Evolutionary conservation across 495 filamentous ascomycete genomes (phyloP).

Genomic region (Saxophila tyrrhenica): DNA sequence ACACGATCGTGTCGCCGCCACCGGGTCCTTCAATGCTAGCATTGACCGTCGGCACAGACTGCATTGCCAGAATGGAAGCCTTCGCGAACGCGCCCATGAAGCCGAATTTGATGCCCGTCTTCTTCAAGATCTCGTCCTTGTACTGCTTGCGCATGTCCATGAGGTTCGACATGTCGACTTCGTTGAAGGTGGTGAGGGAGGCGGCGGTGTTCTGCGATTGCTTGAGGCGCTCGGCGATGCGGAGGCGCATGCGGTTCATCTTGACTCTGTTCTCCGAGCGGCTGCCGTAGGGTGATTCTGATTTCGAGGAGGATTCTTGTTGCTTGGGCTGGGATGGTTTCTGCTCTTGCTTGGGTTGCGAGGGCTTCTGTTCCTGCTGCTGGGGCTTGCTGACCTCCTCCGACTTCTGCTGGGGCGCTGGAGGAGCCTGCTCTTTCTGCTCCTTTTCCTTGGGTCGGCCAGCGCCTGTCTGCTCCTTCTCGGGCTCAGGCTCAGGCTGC

Average conservation of each 20-base stretch:
- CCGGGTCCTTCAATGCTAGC: constrained; percentile 94
- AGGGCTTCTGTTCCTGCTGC: constrained; percentile 30
- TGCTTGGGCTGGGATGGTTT: constrained; percentile 33
- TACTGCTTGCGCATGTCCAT: constrained; percentile 96
- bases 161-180: constrained; percentile 96
- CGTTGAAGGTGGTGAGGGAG: constrained; percentile 95
- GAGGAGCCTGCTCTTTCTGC: constrained; percentile 22
- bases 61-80: constrained; percentile 86
- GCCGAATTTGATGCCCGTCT: constrained; percentile 91
- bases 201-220: constrained; percentile 98
- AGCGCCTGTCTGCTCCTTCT: neutral
- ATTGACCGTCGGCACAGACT: constrained; percentile 88
- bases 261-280: constrained; percentile 91
- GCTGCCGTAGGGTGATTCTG: constrained; percentile 46
- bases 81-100: constrained; percentile 98
- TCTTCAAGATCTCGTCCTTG: constrained; percentile 92
- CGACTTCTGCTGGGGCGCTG: constrained; percentile 20
- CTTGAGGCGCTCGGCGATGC: constrained; percentile 95
- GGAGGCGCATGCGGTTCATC: constrained; percentile 98
- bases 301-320: constrained; percentile 28
- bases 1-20: constrained; percentile 94
- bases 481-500: neutral
- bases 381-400: constrained; percentile 22
- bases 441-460: constrained; percentile 18
- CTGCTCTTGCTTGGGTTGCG: constrained; percentile 26